Evolutionary conservation across 108 stramenopile genomes (phyloP).

Genomic region (Epithemia pelagica): DNA sequence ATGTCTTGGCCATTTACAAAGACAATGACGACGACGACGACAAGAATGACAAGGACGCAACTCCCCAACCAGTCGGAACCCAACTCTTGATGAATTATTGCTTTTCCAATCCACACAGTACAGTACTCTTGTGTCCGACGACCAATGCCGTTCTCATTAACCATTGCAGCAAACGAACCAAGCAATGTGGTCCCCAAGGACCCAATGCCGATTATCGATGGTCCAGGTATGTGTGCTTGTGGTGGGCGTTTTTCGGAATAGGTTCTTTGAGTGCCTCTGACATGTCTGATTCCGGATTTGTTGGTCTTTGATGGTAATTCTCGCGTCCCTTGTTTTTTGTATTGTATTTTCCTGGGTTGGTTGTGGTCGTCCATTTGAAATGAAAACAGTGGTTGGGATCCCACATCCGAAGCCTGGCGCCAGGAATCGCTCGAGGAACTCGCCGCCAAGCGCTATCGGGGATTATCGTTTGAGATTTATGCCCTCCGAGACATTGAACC

Average conservation of each 20-base stretch:
- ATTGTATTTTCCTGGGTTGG: neutral
- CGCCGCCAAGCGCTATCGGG: conserved; percentile 30
- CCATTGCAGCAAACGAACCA: conserved; percentile 19
- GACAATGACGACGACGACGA: conserved; percentile 4
- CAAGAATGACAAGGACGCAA: neutral
- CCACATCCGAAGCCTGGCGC: conserved; percentile 41
- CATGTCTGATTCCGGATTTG: too few relatives aligned
- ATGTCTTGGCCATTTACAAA: conserved; percentile 13
- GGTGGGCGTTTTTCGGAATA: too few relatives aligned
- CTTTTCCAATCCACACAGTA: conserved; percentile 34
- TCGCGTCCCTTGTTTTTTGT: neutral
- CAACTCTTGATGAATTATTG: conserved; percentile 50
- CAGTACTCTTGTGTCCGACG: conserved; percentile 29
- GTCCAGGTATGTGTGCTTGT: conserved; percentile 12
- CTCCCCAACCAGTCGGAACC: conserved; percentile 6
- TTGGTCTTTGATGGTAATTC: neutral
- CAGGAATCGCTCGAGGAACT: conserved; percentile 39
- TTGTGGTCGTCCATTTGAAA: neutral
- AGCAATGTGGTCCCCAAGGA: conserved; percentile 16
- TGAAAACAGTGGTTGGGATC: conserved; percentile 39
- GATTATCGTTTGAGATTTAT: conserved; percentile 64
- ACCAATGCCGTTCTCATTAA: conserved; percentile 30
- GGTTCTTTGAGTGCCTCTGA: too few relatives aligned
- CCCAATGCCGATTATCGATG: conserved; percentile 49
- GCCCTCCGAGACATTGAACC: conserved; percentile 59